Evolutionary conservation across 139 green algal species (phyloP).

Genomic region (Pseudopediastrum boryanum): DNA sequence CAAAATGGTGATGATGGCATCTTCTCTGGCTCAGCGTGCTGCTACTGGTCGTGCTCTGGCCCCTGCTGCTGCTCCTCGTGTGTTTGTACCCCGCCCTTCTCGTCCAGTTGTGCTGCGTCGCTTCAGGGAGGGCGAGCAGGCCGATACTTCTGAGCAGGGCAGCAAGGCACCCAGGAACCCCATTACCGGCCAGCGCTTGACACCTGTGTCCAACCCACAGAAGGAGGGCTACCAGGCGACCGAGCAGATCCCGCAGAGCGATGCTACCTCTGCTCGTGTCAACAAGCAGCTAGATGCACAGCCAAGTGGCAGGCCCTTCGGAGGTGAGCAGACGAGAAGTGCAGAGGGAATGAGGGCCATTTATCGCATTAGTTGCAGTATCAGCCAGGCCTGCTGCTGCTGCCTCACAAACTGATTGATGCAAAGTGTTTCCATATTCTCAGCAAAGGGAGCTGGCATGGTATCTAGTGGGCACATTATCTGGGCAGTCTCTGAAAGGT

Average conservation of each 20-base stretch:
- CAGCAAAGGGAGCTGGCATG: not conserved
- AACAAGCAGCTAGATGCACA: slow-evolving; percentile 24
- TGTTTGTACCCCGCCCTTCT: too few relatives aligned
- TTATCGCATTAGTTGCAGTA: not conserved
- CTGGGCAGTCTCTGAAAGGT: not conserved
- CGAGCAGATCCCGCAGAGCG: slow-evolving; percentile 5
- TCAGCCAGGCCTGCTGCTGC: not conserved
- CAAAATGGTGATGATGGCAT: too few relatives aligned
- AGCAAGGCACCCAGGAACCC: slow-evolving; percentile 35
- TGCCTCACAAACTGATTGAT: not conserved
- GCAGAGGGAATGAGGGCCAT: not conserved
- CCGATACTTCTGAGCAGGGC: slow-evolving; percentile 23
- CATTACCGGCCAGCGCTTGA: slow-evolving; percentile 34
- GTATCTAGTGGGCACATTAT: not conserved
- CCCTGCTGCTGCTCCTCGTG: too few relatives aligned
- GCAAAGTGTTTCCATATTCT: not conserved
- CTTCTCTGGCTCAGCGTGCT: too few relatives aligned
- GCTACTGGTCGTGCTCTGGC: too few relatives aligned
- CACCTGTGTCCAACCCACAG: not conserved
- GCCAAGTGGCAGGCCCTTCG: slow-evolving; percentile 9
- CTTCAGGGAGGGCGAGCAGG: slow-evolving; percentile 31
- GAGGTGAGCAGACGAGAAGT: slow-evolving; percentile 1
- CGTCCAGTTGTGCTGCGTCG: not conserved
- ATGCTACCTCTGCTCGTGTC: too few relatives aligned
- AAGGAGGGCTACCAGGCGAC: slow-evolving; percentile 35